phyloP scores from a whole-genome alignment of 768 basidiomycete genomes.

The Lepiota venenata region DNA sequence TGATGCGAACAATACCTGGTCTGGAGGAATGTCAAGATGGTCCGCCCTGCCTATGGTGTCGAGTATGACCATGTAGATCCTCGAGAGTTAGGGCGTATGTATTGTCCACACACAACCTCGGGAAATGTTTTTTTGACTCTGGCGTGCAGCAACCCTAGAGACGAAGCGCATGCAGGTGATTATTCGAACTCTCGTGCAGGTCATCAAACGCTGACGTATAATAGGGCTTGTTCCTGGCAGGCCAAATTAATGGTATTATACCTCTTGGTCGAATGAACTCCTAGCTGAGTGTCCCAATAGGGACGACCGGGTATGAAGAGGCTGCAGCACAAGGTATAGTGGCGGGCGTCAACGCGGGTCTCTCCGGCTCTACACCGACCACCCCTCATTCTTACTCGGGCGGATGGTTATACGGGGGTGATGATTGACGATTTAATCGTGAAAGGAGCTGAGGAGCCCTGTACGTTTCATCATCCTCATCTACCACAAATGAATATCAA shows the following conservation, averaged over 20 bases:
- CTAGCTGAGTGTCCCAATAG: conserved; percentile 24
- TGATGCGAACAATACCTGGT: conserved; percentile 84
- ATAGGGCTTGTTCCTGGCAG: conserved; percentile 82
- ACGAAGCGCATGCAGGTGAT: conserved; percentile 76
- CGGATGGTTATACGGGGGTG: conserved; percentile 84
- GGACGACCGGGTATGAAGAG: conserved; percentile 93
- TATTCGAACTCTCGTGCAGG: not conserved
- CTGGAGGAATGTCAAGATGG: conserved; percentile 82
- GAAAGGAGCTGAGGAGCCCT: conserved; percentile 90
- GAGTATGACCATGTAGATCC: conserved; percentile 93
- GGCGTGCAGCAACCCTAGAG: conserved; percentile 67
- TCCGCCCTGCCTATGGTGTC: conserved; percentile 86
- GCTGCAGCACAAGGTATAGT: conserved; percentile 89
- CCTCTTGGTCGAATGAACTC: not conserved
- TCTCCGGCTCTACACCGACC: conserved; percentile 53
- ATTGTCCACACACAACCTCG: not conserved
- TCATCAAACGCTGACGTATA: not conserved
- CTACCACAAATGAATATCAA: not conserved
- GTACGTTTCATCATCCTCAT: conserved; percentile 37
- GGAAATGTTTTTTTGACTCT: not conserved
- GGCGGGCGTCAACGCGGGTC: conserved; percentile 86
- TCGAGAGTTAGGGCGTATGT: conserved; percentile 69
- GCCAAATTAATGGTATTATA: conserved; percentile 78
- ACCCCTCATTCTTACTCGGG: conserved; percentile 69
- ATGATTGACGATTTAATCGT: conserved; percentile 90